phyloP scores from a whole-genome alignment of 305 asterid genomes.

The Fraxinus greggii region DNA sequence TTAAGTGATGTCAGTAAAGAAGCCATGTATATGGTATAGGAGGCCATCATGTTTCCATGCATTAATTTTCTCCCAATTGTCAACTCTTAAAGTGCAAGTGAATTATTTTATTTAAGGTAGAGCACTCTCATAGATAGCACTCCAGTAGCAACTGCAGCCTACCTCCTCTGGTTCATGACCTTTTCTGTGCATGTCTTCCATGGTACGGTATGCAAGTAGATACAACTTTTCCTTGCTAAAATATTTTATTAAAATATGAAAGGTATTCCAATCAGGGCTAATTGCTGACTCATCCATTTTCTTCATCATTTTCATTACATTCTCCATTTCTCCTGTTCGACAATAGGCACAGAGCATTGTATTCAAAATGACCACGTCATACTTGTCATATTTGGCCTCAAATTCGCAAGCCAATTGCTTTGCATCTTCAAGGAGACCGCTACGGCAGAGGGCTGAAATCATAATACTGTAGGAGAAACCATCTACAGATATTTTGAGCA shows the following conservation, averaged over 20 bases:
- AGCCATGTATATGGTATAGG: slow-evolving; percentile 10
- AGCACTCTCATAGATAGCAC: not conserved
- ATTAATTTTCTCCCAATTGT: slow-evolving; percentile 15
- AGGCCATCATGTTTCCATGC: slow-evolving; percentile 11
- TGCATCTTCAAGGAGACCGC: slow-evolving; percentile 78
- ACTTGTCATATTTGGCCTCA: slow-evolving; percentile 73
- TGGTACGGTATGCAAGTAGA: slow-evolving; percentile 76
- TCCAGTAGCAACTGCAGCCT: slow-evolving; percentile 11
- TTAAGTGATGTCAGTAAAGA: not conserved
- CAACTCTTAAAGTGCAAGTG: not conserved
- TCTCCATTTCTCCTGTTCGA: slow-evolving; percentile 88
- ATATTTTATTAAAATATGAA: slow-evolving; percentile 72
- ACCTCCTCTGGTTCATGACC: slow-evolving; percentile 90
- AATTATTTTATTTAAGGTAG: not conserved
- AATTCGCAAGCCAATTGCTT: slow-evolving; percentile 72
- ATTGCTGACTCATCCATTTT: slow-evolving; percentile 84
- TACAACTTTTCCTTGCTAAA: slow-evolving; percentile 81
- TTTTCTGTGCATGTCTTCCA: slow-evolving; percentile 87
- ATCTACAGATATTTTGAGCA: slow-evolving; percentile 44
- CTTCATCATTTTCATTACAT: slow-evolving; percentile 93
- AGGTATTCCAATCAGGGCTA: slow-evolving; percentile 85
- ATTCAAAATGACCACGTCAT: slow-evolving; percentile 85
- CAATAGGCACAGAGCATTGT: slow-evolving; percentile 91
- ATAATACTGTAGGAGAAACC: slow-evolving; percentile 93
- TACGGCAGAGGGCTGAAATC: slow-evolving; percentile 86